Evolutionary conservation across 2,329 filamentous ascomycete genomes (phyloP).

Genomic region (Penicillium sp.): DNA sequence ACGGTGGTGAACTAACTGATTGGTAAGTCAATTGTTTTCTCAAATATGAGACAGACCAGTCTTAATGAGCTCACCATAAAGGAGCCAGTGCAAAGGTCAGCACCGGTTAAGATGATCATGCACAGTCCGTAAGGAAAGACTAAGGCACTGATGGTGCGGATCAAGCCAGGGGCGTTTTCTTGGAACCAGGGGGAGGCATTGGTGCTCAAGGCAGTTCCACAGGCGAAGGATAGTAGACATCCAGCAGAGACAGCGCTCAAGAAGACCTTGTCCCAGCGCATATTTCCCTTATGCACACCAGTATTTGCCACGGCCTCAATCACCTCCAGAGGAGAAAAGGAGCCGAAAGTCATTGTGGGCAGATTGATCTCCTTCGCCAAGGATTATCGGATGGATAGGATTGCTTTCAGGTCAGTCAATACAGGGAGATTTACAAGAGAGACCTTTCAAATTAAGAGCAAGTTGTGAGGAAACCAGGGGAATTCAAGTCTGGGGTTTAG

Average conservation of each 20-base stretch:
- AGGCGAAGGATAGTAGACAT: conserved; percentile 56
- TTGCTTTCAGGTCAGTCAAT: not conserved
- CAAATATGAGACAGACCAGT: not conserved
- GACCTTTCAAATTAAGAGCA: too few species aligned
- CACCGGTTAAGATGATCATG: conserved; percentile 54
- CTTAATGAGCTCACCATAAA: conserved; percentile 43
- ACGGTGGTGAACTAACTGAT: conserved; percentile 48
- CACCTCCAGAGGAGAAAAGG: conserved; percentile 55
- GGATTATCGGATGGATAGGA: not conserved
- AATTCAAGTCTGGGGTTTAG: too few species aligned
- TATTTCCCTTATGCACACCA: conserved; percentile 57
- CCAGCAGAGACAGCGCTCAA: conserved; percentile 57
- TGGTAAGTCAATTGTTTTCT: not conserved
- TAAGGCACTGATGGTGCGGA: conserved; percentile 51
- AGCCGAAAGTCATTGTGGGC: conserved; percentile 36
- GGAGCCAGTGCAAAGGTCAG: conserved; percentile 54
- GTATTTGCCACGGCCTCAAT: conserved; percentile 55
- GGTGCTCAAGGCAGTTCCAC: conserved; percentile 52
- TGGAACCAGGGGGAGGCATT: conserved; percentile 54
- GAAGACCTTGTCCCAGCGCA: conserved; percentile 58
- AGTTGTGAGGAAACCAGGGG: too few species aligned
- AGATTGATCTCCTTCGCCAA: not conserved
- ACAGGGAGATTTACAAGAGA: not conserved
- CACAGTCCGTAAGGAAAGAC: conserved; percentile 56
- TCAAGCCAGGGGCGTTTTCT: conserved; percentile 54